Evolutionary conservation across 2,329 filamentous ascomycete species (phyloP), one percentile per base, ranked within the genome.

Genomic region (Ophiocordyceps australis): DNA sequence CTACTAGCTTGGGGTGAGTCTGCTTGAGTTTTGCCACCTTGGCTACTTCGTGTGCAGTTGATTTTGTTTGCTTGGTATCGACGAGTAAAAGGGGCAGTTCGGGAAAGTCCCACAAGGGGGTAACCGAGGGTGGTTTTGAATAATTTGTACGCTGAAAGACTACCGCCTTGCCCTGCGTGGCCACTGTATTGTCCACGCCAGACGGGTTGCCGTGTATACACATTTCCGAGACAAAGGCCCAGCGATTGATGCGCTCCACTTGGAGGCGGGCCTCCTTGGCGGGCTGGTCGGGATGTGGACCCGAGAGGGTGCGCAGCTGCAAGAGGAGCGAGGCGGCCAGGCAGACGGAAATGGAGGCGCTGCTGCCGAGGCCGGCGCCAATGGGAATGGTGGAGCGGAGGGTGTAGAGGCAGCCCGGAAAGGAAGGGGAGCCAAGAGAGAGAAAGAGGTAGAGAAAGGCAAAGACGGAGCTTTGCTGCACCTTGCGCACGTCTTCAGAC

Each of bases 121-220:
- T 66, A 5, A 95, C 83, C 0, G 56, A 55, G 0, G 86, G 82
- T 3, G 85, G 80, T 43, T 76, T 75, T 30, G 59, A 59, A 47
- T 85, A 81, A 45, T 91, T 77, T 26, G 59, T 65, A 27, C 85
- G 67, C 41, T 86, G 76, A 54, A 92, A 98, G 3, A 95, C 60
- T 2, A 98, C 83, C 0, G 85, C 89, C 53, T 93, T 94, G 30
- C 89, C 89, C 41, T 91, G 80, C 9, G 85, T 79, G 9, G 86
- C 67, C 16, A 98, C 86, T 3, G 89, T 98, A 50, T 98, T 98
- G 53, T 98, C 89, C 22, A 98, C 81, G 0, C 89, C 89, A 1
- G 82, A 93, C 1, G 89, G 89, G 43, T 92, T 95, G 20, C 86
- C 89, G 45, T 98, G 89, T 34, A 95, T 94, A 52, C 83, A 89